Base-by-base conservation (phyloP, 2,329 filamentous ascomycete species). In the Neonectria hederae region DNA sequence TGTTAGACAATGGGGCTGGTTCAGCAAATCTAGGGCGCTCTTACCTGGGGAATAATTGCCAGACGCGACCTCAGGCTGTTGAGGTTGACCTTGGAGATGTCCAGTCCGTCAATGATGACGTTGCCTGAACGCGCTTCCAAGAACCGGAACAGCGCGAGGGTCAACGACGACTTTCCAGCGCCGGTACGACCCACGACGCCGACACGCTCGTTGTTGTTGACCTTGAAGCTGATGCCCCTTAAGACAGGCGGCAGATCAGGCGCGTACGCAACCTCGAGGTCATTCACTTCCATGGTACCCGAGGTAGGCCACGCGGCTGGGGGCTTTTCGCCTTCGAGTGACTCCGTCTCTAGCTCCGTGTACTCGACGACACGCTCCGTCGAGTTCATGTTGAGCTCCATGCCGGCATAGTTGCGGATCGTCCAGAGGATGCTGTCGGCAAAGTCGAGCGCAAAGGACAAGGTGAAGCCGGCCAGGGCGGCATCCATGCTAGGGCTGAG, bases 171-270 rank as follows among this genome's bases (percentile, higher is more conserved):
- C 78, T 94, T 94, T 61, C 92, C 92, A 0, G 91, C 91, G 4
- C 92, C 92, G 0, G 92, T 94, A 17, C 92, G 87, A 11, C 92
- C 92, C 5, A 94, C 89, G 4, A 94, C 89, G n/a, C 91, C 91
- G 17, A 94, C 80, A 14, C 92, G 83, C 78, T 94, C 87, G 67
- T 90, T 90, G 59, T 86, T 83, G 43, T 88, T 83, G 13, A 93
- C 85, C 14, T 79, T 80, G 76, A 95, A 94, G 2, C 83, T 88
- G 19, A 94, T 80, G 0, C 89, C 89, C 75, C 87, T 91, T 2
- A 94, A 81, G 0, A 94, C 90, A 0, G 91, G 86, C 0, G 90
- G 88, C 0, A 94, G 81, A 67, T 93, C 91, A 0, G 86, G 80
- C 0, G 91, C 91, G 74, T 96, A 95, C 14, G 83, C 82, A 24